Base-by-base conservation (phyloP, 371 early-diverging fungal species). In the Rhizopus delemar region DNA sequence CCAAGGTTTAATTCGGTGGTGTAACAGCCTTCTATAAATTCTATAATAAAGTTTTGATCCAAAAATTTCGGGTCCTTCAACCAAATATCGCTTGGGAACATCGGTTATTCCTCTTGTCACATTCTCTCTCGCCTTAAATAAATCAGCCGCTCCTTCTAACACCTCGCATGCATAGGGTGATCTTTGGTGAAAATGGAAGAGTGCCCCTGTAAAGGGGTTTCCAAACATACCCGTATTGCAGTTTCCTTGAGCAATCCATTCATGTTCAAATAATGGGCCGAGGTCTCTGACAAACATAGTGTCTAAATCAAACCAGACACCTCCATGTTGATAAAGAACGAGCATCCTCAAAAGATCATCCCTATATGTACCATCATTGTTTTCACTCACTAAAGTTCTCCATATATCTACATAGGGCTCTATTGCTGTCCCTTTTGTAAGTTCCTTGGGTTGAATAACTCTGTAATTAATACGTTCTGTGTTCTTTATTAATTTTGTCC, bases 291-390 rank as follows among this genome's bases (percentile, higher is more conserved):
- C 68, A 57, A 82, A 73, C 39, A 82, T 46, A 0, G 75, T 72
- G 33, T 70, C 62, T 32, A 75, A 39, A 51, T 80, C 78, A 58
- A 82, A 82, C 80, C 80, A 82, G 8, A 80, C 51, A 45, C 82
- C 82, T 33, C 82, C 82, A 52, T 75, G 64, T 8, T 66, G 62
- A 46, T 74, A 73, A 3, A 82, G 68, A 3, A 74, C 70, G 1
- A 74, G 43, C 41, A 82, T 70, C 39, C 70, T 57, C 15, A 75
- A 36, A 8, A 73, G 51, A 50, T 70, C 69, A 33, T 65, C 65
- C 38, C 56, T 54, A 50, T 59, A 50, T 33, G 46, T 61, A 15
- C 66, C 59, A 22, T 75, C 68, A 60, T 56, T 60, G 13, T 52
- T 50, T n/a, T 53, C 22, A 13, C 22, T 45, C 29, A 59, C 60